Evolutionary conservation across 306 rosid species (phyloP), one percentile per base, ranked within the genome.

Genomic region (Fragaria vesca): DNA sequence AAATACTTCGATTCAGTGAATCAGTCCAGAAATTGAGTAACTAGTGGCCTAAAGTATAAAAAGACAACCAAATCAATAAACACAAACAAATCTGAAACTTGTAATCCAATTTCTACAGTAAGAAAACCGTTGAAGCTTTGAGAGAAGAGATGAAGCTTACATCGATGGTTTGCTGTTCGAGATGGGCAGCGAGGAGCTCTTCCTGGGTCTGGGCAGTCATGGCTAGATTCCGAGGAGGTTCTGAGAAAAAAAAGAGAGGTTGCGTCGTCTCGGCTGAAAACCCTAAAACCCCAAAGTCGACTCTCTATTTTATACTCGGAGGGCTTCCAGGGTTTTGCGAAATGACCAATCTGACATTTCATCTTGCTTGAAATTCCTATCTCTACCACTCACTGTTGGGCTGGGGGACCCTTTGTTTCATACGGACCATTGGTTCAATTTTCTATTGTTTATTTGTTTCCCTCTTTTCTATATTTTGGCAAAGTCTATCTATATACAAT

Each of bases 181-280:
- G 91, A 16, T 80, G 89, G 46, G 88, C 87, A 16, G 88, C 89
- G 77, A 87, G 89, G 74, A 87, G 88, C 63, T 87, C 91, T 75
- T 87, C 91, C 76, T 85, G 85, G 26, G 91, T 85, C 81, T 85
- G 89, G 62, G 91, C 87, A 85, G 89, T 87, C 91, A 87, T 87
- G 83, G 83, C 66, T 20, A 30, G 15, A 7, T 32, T 16, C 12
- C 20, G 1, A 11, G 36, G 15, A 18, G 36, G 21, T 20, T 60
- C 3, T 15, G 6, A 43, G 61, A 52, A 5, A 42, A 46, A 52
- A 5, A 42, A 46, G 48, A 34, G 2, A 47, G 58, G 11, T 24
- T 51, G 60, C 74, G 43, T 52, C 74, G 54, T 69, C 20, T 66
- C 7, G 68, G 68, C 76, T 66, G 76, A 79, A 63, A 83, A 83